Conservation (phyloP, 2,329 filamentous ascomycete genomes). For the Talaromyces sp. region DNA sequence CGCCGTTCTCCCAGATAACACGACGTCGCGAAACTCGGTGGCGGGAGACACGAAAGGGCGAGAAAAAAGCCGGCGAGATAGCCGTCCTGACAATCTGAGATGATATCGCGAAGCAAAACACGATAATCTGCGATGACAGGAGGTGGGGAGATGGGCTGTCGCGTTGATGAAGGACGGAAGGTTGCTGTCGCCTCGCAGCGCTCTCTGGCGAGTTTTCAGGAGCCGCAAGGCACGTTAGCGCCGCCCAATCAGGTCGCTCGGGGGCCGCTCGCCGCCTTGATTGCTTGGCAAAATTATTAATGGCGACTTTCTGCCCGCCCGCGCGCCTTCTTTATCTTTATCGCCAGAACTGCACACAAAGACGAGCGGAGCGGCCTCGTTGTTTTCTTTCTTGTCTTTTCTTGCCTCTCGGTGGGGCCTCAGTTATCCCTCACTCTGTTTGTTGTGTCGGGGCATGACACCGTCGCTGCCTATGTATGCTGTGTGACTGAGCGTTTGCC, state of each 20-base stretch:
- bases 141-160: constrained; percentile 25
- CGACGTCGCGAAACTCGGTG: constrained; percentile 30
- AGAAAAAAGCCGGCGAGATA: constrained; percentile 21
- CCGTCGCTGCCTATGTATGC: not conserved
- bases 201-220: constrained; percentile 29
- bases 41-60: constrained; percentile 16
- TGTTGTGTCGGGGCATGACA: not conserved
- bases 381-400: not conserved
- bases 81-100: constrained; percentile 23
- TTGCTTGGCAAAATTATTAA: not conserved
- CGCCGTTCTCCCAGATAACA: constrained; percentile 37
- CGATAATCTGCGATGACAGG: constrained; percentile 34
- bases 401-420: not conserved
- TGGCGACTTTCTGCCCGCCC: not conserved
- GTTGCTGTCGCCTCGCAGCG: constrained; percentile 36
- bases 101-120: constrained; percentile 38
- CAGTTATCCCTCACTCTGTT: not conserved
- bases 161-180: constrained; percentile 38
- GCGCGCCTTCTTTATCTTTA: not conserved
- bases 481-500: constrained; percentile 6
- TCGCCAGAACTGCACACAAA: not conserved
- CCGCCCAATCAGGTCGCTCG: constrained; percentile 2
- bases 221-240: constrained; percentile 12
- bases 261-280: not conserved
- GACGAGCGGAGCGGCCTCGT: not conserved